Conservation (phyloP, 2,329 filamentous ascomycete genomes). For the Magnaporthiopsis rhizophila region DNA sequence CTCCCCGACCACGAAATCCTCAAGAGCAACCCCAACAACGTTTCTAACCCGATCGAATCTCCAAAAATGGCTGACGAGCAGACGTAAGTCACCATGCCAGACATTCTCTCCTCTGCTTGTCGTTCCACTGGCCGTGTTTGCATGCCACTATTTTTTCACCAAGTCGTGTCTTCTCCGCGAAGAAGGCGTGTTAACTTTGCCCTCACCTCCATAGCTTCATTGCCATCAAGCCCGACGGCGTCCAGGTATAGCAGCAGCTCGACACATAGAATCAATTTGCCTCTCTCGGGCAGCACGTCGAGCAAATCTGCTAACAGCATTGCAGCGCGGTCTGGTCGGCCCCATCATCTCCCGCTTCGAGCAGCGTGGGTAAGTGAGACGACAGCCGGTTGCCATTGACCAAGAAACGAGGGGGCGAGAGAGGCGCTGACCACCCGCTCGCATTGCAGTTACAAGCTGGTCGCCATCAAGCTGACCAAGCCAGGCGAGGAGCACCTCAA, state of each 20-base stretch:
- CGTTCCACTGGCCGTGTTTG: neutral
- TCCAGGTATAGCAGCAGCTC: conserved; percentile 65
- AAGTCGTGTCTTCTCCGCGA: neutral
- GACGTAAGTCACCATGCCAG: conserved; percentile 56
- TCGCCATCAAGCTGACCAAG: conserved; percentile 88
- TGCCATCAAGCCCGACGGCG: conserved; percentile 99
- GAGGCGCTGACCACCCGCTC: neutral
- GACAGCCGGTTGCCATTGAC: conserved; percentile 10
- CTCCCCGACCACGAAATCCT: conserved; percentile 1
- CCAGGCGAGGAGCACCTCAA: conserved; percentile 93
- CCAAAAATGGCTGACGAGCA: conserved; percentile 69
- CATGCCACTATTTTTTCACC: neutral
- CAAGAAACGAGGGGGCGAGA: neutral
- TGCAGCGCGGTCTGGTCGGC: conserved; percentile 89
- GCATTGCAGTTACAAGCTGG: conserved; percentile 80
- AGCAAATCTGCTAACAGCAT: conserved; percentile 15
- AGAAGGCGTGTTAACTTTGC: conserved; percentile 9
- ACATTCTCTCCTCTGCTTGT: neutral
- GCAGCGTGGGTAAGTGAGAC: conserved; percentile 68
- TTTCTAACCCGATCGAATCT: conserved; percentile 14
- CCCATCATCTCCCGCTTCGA: conserved; percentile 98
- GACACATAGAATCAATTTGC: neutral
- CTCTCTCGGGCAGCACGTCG: neutral
- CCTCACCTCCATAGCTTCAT: conserved; percentile 69
- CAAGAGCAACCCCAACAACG: conserved; percentile 13